Conservation (phyloP, 1,139 yeast species). For the Arxiozyma slooffiae region DNA sequence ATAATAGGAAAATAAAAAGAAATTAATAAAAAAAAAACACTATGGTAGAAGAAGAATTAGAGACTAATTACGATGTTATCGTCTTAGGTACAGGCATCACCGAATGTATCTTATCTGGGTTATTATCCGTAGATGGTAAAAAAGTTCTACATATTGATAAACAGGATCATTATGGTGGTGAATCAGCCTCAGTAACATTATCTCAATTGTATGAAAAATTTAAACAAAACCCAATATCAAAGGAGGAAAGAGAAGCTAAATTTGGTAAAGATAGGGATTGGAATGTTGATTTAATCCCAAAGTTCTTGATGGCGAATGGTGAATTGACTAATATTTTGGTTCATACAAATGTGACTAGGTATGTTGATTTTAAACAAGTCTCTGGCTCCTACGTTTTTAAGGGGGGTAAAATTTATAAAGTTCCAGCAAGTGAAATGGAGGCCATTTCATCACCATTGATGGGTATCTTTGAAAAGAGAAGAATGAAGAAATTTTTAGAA, state of each 20-base stretch:
- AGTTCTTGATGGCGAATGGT: constrained; percentile 95
- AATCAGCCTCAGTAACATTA: constrained; percentile 43
- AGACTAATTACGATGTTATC: constrained; percentile 89
- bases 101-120: constrained; percentile 90
- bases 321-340: constrained; percentile 91
- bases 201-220: constrained; percentile 57
- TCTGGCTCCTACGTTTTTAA: constrained; percentile 86
- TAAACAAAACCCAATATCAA: constrained; percentile 66
- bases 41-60: constrained; percentile 43
- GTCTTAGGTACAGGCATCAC: constrained; percentile 84
- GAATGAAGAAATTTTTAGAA: constrained; percentile 87
- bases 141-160: constrained; percentile 93
- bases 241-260: constrained; percentile 35
- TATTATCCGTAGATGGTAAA: constrained; percentile 91
- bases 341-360: constrained; percentile 91
- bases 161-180: constrained; percentile 92
- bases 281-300: constrained; percentile 96
- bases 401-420: constrained; percentile 88
- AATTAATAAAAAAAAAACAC: background rate
- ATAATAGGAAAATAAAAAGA: background rate
- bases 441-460: constrained; percentile 85
- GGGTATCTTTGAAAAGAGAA: constrained; percentile 93
- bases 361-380: constrained; percentile 91
- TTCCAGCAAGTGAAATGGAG: constrained; percentile 84
- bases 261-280: constrained; percentile 93